A percentile compares a stretch with the other conserved stretches of the same genome.
Conservation (phyloP, 2,329 filamentous ascomycete species). For the Leptodontidium sp. region DNA sequence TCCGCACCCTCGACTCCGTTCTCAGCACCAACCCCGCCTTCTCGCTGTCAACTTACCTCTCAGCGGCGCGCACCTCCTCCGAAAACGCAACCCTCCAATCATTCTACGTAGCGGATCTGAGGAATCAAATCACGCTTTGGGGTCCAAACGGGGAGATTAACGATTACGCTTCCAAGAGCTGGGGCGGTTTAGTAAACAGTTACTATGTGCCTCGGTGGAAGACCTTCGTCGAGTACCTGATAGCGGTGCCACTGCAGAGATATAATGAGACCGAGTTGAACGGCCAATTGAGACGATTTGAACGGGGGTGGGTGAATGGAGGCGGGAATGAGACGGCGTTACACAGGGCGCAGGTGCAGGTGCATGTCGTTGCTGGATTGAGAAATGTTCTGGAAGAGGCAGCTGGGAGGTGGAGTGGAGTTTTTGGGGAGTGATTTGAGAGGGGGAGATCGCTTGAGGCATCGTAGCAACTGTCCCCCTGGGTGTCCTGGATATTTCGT, state of each 20-base stretch:
- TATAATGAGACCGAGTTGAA: constrained; percentile 41
- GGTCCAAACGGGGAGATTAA: constrained; percentile 56
- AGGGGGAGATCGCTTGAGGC: background rate
- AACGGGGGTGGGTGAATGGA: constrained; percentile 17
- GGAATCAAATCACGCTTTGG: constrained; percentile 61
- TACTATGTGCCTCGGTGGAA: constrained; percentile 59
- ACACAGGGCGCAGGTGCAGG: background rate
- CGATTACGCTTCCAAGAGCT: constrained; percentile 59
- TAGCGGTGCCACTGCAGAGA: constrained; percentile 11
- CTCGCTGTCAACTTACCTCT: constrained; percentile 53
- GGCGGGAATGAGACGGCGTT: constrained; percentile 4
- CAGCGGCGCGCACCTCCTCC: constrained; percentile 47
- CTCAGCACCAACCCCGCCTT: constrained; percentile 54
- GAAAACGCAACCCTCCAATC: constrained; percentile 42
- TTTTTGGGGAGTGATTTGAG: constrained; percentile 3
- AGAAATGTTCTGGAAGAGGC: constrained; percentile 13
- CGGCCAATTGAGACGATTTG: constrained; percentile 13
- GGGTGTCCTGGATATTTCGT: background rate
- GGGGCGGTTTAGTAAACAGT: constrained; percentile 54
- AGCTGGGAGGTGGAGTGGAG: background rate
- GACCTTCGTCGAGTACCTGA: constrained; percentile 54
- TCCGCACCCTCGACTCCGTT: constrained; percentile 52
- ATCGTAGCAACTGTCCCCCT: background rate
- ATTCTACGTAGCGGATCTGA: constrained; percentile 56
- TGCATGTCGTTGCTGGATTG: background rate